These are phyloP conservation scores for Mrakia blollopis DNA, from an alignment of 768 basidiomycete species.

Conservation along the genomic window DNA sequence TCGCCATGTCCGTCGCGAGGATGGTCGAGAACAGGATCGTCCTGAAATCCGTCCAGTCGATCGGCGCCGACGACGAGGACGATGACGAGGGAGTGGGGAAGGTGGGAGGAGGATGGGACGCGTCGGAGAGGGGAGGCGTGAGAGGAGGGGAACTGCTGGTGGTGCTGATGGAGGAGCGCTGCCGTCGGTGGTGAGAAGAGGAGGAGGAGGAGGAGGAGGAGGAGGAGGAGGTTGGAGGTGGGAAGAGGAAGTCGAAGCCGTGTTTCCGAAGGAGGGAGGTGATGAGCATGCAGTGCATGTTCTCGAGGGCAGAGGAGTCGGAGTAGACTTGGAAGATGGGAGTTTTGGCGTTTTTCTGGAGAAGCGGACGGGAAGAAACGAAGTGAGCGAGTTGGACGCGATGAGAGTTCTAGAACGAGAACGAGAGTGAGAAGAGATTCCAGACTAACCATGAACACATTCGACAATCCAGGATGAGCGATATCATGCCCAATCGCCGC, in stretches of 20 bases:
- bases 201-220: neutral
- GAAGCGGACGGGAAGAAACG: neutral
- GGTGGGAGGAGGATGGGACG: neutral
- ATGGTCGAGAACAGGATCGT: constrained; percentile 74
- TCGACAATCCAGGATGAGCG: constrained; percentile 91
- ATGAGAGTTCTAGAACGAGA: neutral
- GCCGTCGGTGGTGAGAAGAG: neutral
- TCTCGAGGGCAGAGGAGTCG: constrained; percentile 80
- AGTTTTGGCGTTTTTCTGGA: constrained; percentile 87
- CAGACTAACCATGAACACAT: constrained; percentile 87
- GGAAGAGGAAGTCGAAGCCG: constrained; percentile 56
- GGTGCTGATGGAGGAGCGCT: neutral
- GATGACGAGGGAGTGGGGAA: constrained; percentile 31
- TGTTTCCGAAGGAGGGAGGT: constrained; percentile 73
- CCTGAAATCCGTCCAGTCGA: constrained; percentile 52
- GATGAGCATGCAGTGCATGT: constrained; percentile 79
- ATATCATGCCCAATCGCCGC: constrained; percentile 97
- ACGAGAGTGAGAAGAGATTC: constrained; percentile 40
- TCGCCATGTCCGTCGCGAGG: constrained; percentile 89
- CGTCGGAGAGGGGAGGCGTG: neutral
- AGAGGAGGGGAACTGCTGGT: constrained; percentile 8
- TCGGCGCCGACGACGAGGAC: constrained; percentile 17
- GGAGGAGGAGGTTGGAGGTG: constrained; percentile 17
- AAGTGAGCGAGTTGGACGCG: neutral
- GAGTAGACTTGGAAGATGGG: constrained; percentile 84